Evolutionary conservation across 2,329 filamentous ascomycete species (phyloP).

Genomic region (Cladosporium oxysporum): DNA sequence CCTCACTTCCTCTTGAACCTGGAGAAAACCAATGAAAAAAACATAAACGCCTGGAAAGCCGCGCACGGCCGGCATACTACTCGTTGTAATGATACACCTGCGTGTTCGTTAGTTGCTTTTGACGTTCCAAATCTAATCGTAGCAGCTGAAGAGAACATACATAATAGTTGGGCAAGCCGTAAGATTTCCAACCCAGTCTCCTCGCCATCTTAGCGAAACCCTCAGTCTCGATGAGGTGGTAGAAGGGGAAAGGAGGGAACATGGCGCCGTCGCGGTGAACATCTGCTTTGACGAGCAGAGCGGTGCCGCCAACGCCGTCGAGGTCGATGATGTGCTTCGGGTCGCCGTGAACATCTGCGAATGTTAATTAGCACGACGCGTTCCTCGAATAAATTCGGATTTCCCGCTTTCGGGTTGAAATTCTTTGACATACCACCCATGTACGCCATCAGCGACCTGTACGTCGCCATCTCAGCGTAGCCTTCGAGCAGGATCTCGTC

Average conservation of each 20-base stretch:
- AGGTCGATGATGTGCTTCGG: constrained; percentile 57
- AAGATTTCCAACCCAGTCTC: constrained; percentile 80
- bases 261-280: constrained; percentile 97
- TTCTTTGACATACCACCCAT: constrained; percentile 57
- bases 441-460: constrained; percentile 86
- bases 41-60: neutral
- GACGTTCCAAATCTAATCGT: neutral
- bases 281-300: constrained; percentile 90
- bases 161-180: constrained; percentile 94
- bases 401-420: neutral
- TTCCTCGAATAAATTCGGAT: too few species aligned
- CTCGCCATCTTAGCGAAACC: constrained; percentile 97
- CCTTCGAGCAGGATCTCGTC: constrained; percentile 94
- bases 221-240: constrained; percentile 95
- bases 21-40: neutral
- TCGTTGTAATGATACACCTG: constrained; percentile 92
- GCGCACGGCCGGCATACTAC: constrained; percentile 42
- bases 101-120: neutral
- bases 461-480: constrained; percentile 90
- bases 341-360: constrained; percentile 35
- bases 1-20: neutral
- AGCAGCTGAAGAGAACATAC: constrained; percentile 53
- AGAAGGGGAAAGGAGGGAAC: constrained; percentile 96
- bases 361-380: neutral
- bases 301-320: constrained; percentile 92